phyloP scores from a whole-genome alignment of 371 early-diverging fungal species.

The Rhizopus delemar region DNA sequence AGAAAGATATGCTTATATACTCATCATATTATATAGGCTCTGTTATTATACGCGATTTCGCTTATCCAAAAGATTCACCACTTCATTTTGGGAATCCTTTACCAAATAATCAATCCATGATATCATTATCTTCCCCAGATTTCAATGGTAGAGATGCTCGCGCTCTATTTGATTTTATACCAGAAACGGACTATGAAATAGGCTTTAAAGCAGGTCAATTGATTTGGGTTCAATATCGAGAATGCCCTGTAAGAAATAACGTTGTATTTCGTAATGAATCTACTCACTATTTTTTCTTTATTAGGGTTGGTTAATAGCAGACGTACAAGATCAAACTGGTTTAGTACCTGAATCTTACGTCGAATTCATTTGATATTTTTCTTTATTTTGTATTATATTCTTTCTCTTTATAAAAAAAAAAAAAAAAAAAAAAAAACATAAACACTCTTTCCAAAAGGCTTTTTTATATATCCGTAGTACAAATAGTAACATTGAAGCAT shows the following conservation, averaged over 20 bases:
- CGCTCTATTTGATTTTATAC: constrained; percentile 76
- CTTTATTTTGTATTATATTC: not conserved
- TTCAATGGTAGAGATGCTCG: constrained; percentile 53
- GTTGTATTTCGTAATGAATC: not conserved
- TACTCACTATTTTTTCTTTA: not conserved
- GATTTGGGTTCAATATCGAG: constrained; percentile 65
- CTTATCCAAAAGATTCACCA: constrained; percentile 61
- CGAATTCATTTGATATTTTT: constrained; percentile 37
- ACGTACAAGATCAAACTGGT: constrained; percentile 61
- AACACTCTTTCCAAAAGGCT: too few species aligned
- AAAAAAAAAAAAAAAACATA: constrained; percentile 7
- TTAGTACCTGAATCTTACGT: constrained; percentile 79
- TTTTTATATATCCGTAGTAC: too few species aligned
- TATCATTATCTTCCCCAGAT: constrained; percentile 36
- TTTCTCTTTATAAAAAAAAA: not conserved
- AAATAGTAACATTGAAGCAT: too few species aligned
- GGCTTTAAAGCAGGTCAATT: constrained; percentile 63
- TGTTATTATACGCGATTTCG: constrained; percentile 68
- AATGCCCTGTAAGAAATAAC: constrained; percentile 48
- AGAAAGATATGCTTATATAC: too few species aligned
- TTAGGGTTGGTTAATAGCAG: constrained; percentile 74
- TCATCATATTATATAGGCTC: not conserved
- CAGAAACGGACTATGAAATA: constrained; percentile 69
- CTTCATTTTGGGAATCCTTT: constrained; percentile 55
- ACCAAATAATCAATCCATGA: constrained; percentile 11